Conservation (phyloP, 2,329 filamentous ascomycete genomes). For the Aspergillus transmontanensis region DNA sequence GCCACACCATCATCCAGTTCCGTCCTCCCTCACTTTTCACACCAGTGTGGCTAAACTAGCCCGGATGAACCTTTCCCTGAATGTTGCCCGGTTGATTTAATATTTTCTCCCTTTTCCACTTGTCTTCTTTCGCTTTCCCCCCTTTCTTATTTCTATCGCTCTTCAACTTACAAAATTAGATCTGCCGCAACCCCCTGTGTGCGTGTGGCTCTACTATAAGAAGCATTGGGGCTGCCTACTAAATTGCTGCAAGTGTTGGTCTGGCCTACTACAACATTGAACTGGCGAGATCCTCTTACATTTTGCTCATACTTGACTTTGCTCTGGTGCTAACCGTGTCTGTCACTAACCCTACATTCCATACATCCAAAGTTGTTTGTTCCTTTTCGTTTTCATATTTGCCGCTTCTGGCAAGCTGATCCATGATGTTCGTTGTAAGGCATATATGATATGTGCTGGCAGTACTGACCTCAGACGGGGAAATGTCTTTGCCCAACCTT, state of each 20-base stretch:
- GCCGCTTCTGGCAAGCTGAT: neutral
- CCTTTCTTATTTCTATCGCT: neutral
- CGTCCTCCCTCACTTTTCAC: constrained; percentile 2
- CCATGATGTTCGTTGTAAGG: neutral
- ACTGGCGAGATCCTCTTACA: constrained; percentile 1
- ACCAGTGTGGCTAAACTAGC: neutral
- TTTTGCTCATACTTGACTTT: constrained; percentile 14
- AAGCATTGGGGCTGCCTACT: constrained; percentile 6
- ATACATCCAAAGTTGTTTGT: constrained; percentile 3
- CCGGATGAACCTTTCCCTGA: neutral
- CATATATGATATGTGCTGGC: neutral
- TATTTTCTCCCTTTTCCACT: neutral
- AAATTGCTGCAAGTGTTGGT: constrained; percentile 5
- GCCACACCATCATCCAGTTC: neutral
- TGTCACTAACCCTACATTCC: neutral
- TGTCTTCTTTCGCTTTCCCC: neutral
- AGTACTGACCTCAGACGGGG: neutral
- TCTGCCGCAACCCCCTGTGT: neutral
- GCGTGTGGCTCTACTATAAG: neutral
- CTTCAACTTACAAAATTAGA: neutral
- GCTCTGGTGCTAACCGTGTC: constrained; percentile 11
- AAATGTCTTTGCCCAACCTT: neutral
- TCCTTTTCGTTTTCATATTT: neutral
- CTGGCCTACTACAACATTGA: constrained; percentile 4
- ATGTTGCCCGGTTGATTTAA: neutral